Evolutionary conservation across 441 rosid species (phyloP), one percentile per base, ranked within the genome.

Genomic region (Iberis amara): DNA sequence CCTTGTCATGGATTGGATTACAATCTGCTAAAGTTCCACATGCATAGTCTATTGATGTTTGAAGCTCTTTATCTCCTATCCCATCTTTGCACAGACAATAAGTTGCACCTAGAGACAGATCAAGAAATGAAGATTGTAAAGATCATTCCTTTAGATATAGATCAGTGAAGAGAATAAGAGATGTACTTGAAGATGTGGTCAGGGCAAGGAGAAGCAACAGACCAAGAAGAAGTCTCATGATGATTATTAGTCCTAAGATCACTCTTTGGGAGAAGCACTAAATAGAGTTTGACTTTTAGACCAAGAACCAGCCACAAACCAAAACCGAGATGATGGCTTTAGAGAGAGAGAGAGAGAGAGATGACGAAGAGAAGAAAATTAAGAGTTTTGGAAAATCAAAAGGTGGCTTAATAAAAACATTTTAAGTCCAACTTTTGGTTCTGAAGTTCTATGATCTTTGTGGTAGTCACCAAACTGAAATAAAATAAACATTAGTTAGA

Each of bases 21-120:
- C 99, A 94, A 54, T 94, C 99, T 33, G 94, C 97, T 50, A 96
- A 96, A 45, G 81, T 73, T 71, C 99, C 97, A 69, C 99, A 89
- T 38, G 99, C 97, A 72, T 82, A 92, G 70, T 92, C 99, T 33
- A 92, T 11, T 14, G 72, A 6, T 58, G 78, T 82, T 73, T 92
- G 99, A 4, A 83, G 79, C 28, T 46, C 66, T 24, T 33, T 0
- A 0, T 82, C 86, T 46, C 76, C 52, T 39, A 72, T 6, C 15
- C 94, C 96, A 68, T 84, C 94, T 67, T 71, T 89, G 52, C 99
- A 92, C 30, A 88, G 3, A 46, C 99, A 92, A 70, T 89, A 92
- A 10, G 57, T 60, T 47, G 88, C 95, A 72, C 75, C 99, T 89
- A 36, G 0, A 35, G 14, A 51, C 21, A 18, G 21, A 18, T 18